Evolutionary conservation across 2,329 filamentous ascomycete genomes (phyloP), one percentile per base, ranked within the genome.

Genomic region (Colletotrichum kahawae): DNA sequence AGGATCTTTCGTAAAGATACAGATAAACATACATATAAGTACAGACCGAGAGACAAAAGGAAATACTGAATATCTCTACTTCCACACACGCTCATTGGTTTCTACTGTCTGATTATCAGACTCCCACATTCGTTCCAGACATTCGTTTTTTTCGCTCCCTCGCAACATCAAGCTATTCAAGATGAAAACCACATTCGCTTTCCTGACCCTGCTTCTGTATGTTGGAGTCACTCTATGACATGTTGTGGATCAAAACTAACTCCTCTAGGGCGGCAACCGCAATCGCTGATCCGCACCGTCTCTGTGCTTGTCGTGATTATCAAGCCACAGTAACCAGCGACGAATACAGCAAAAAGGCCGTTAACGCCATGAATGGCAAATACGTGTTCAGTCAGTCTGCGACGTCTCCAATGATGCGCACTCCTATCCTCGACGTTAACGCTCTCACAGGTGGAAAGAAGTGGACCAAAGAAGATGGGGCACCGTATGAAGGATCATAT

Each of bases 321-420:
- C 0, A 1, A 48, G 43, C 10, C 10, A 48, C 9, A 48, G 43
- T 51, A 1, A 51, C 43, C 43, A 51, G 43, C 43, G 43, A 51
- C 0, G 43, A 51, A 21, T 51, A 51, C 43, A 51, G 0, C 43
- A 51, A 21, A 7, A 51, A 0, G 0, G 43, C 21, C 3, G n/a
- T 51, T n/a, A 0, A 13, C 43, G 43, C 43, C n/a, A 3, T 4
- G 6, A n/a, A 9, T 4, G 43, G 43, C n/a, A 51, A 0, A 51
- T 51, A 21, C 0, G 43, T 51, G 10, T 51, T 51, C n/a, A 51
- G 43, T 51, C 6, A 51, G 43, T 51, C 21, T 51, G 43, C 43
- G 10, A 51, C 1, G 1, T 51, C 3, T 13, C 43, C n/a, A 10
- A 13, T 4, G 43, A 51, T 21, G 3, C n/a, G 10, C 43, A n/a